A percentile compares a stretch with the other conserved stretches of the same genome.
These are phyloP conservation scores for Paralagenidium karlingii DNA, from an alignment of 352 stramenopile species.

Conservation along the genomic window DNA sequence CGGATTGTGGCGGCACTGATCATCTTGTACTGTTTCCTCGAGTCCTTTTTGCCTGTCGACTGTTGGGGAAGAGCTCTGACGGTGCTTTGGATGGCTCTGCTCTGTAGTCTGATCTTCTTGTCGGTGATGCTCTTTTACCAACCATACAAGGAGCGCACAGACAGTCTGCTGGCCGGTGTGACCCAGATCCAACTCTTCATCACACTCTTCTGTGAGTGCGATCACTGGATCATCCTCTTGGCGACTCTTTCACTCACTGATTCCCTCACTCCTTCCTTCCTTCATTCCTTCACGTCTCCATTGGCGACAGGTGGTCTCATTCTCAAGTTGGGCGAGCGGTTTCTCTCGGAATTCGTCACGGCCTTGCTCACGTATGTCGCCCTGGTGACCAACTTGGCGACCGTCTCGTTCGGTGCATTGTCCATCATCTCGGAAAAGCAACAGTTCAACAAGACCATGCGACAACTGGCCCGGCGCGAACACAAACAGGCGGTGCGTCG, in stretches of 20 bases:
- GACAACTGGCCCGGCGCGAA: constrained; percentile 20
- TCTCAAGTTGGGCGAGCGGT: constrained; percentile 44
- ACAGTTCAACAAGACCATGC: constrained; percentile 11
- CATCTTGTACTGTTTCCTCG: constrained; percentile 56
- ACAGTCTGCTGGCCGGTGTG: constrained; percentile 45
- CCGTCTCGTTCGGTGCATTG: constrained; percentile 27
- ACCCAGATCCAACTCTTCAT: constrained; percentile 70
- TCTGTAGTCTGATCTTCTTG: constrained; percentile 48
- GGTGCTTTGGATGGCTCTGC: neutral
- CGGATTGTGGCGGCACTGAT: constrained; percentile 56
- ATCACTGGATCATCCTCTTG: neutral
- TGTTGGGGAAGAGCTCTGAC: no score
- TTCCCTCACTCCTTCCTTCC: neutral
- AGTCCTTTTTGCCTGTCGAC: no score
- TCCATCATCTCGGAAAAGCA: constrained; percentile 54
- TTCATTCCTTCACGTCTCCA: neutral
- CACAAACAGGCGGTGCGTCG: constrained; percentile 26
- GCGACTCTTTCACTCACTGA: neutral
- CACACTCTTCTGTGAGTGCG: constrained; percentile 58
- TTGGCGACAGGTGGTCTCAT: constrained; percentile 31
- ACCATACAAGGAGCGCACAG: constrained; percentile 43
- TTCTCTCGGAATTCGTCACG: constrained; percentile 26
- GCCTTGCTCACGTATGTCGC: constrained; percentile 32
- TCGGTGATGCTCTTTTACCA: constrained; percentile 61
- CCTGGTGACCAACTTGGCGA: constrained; percentile 36